Evolutionary conservation across 768 basidiomycete species (phyloP), one percentile per base, ranked within the genome.

Genomic region (Artomyces pyxidatus): DNA sequence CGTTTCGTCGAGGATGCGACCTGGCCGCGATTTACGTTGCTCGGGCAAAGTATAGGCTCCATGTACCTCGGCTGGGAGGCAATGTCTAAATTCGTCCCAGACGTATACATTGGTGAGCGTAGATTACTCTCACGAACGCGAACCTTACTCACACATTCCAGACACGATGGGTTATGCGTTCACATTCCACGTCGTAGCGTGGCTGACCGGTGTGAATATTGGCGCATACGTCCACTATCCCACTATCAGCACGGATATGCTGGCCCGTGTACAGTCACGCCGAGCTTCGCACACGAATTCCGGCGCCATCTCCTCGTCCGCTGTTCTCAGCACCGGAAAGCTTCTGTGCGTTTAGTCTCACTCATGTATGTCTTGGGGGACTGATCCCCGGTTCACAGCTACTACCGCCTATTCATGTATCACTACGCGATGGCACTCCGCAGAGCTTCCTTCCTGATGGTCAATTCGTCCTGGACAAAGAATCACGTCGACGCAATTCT

Each of bases 91-190:
- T 68, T 97, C 21, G 76, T 93, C 39, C 93, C 94, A 2, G 91
- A 98, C 65, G 69, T 95, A 1, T 99, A 82, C 67, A 86, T 99
- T 30, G 93, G 93, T 92, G 39, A 29, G 78, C 54, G 40, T 35
- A 25, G 16, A 37, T 19, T 38, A 8, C 38, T 22, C 8, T 42
- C 22, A 29, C 9, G 6, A 12, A 27, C 28, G 9, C 37, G 10
- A 19, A 17, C 5, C 30, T 4, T 27, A 4, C 39, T 54, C 25
- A 44, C 9, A 6, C 3, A 35, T 40, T 38, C 2, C 57, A 96
- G 95, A 99, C 63, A 91, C 93, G 0, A 98, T 98, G 94, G 96
- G 96, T 25, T 96, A 93, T 58, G 92, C 93, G 0, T 97, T 97
- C 61, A 90, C 91, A 2, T 92, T 89, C 64, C 90, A 85, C 16